phyloP scores from a whole-genome alignment of 2,329 filamentous ascomycete genomes.

The Hymenoscyphus fructigenus region DNA sequence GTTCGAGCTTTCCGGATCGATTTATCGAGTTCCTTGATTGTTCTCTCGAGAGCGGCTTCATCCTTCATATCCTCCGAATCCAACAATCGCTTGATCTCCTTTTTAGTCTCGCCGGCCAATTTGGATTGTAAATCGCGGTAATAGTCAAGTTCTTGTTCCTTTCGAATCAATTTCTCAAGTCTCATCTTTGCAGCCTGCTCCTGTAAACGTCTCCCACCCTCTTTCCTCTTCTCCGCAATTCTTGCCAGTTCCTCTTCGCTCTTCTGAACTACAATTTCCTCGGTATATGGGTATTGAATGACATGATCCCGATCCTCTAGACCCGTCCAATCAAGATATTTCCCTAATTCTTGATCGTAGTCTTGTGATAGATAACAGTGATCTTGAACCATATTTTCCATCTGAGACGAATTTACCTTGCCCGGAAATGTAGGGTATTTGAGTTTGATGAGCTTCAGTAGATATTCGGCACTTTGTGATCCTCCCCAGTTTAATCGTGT shows the following conservation, averaged over 20 bases:
- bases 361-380: conserved; percentile 88
- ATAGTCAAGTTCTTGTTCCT: conserved; percentile 93
- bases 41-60: conserved; percentile 79
- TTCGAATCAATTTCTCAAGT: conserved; percentile 89
- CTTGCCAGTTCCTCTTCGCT: conserved; percentile 88
- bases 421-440: conserved; percentile 90
- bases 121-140: conserved; percentile 79
- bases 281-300: conserved; percentile 90
- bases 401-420: conserved; percentile 82
- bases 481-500: conserved; percentile 95
- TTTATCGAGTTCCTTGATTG: conserved; percentile 86
- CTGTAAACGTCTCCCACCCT: conserved; percentile 86
- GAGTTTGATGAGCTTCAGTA: conserved; percentile 82
- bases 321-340: conserved; percentile 86
- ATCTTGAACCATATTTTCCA: conserved; percentile 81
- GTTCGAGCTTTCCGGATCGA: conserved; percentile 86
- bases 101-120: conserved; percentile 78
- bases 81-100: conserved; percentile 81
- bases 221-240: conserved; percentile 91
- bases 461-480: conserved; percentile 83
- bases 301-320: conserved; percentile 86
- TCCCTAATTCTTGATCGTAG: conserved; percentile 74
- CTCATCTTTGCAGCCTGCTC: conserved; percentile 98
- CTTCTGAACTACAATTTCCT: conserved; percentile 87
- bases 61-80: conserved; percentile 92